Evolutionary conservation across 2,329 filamentous ascomycete species (phyloP).

Genomic region (Sclerotinia glacialis): DNA sequence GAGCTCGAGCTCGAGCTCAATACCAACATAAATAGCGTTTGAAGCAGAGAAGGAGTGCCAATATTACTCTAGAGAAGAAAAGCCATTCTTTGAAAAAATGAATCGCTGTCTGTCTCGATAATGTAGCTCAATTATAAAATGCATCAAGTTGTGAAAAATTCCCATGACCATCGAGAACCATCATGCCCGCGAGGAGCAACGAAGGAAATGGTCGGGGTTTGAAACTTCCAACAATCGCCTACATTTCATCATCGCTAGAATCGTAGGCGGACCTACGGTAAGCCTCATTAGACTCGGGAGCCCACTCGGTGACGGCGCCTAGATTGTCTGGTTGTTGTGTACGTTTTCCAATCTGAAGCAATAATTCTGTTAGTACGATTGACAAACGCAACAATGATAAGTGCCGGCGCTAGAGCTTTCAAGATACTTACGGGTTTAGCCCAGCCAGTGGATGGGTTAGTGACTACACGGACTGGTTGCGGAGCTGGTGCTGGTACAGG

Average conservation of each 20-base stretch:
- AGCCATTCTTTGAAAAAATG: background rate
- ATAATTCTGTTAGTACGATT: background rate
- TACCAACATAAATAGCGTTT: background rate
- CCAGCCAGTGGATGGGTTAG: slow-evolving; percentile 11
- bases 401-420: background rate
- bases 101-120: background rate
- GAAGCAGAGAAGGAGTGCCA: background rate
- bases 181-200: background rate
- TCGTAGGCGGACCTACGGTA: slow-evolving; percentile 10
- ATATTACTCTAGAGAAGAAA: background rate
- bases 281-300: background rate
- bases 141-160: background rate
- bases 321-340: background rate
- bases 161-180: too few species aligned
- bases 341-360: background rate
- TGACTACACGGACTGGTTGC: background rate
- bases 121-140: background rate
- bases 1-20: background rate
- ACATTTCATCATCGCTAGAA: slow-evolving; percentile 19
- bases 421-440: slow-evolving; percentile 19
- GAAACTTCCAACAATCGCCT: background rate
- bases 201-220: background rate
- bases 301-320: slow-evolving; percentile 2
- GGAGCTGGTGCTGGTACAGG: background rate
- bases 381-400: background rate